phyloP scores from a whole-genome alignment of 1,284 basidiomycete genomes.

The Pterula multifida region DNA sequence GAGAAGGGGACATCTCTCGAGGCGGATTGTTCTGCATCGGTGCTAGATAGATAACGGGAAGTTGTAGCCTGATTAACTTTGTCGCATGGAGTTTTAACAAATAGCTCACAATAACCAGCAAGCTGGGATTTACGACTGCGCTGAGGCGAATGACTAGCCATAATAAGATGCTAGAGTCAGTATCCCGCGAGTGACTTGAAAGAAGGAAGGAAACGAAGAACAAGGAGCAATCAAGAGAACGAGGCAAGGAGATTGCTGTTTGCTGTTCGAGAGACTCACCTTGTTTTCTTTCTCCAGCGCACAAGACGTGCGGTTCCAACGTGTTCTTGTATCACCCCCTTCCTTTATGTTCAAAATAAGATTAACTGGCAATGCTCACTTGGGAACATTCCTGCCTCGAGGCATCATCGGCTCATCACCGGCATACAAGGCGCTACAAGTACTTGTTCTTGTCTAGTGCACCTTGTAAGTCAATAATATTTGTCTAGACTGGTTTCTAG shows the following conservation, averaged over 20 bases:
- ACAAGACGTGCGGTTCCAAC: conserved; percentile 30
- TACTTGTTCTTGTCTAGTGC: not conserved
- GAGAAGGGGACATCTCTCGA: conserved; percentile 59
- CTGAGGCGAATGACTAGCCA: conserved; percentile 54
- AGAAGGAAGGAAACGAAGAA: conserved; percentile 12
- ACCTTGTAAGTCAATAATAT: no score
- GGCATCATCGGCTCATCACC: conserved; percentile 3
- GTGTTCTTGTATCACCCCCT: conserved; percentile 18
- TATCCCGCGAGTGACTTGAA: not conserved
- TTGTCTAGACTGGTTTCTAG: no score
- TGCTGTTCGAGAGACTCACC: no score
- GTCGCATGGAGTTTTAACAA: conserved; percentile 3
- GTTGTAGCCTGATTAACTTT: conserved; percentile 10
- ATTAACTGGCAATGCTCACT: not conserved
- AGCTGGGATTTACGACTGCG: conserved; percentile 31
- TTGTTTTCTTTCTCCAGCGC: conserved; percentile 16
- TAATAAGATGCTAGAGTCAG: conserved; percentile 15
- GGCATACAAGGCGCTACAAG: not conserved
- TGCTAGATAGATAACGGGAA: conserved; percentile 16
- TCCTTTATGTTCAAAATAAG: not conserved
- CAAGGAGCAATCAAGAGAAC: conserved; percentile 4
- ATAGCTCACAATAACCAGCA: conserved; percentile 15
- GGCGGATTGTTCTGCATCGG: conserved; percentile 34
- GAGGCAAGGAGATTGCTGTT: not conserved
- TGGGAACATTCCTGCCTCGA: not conserved